A percentile compares a stretch with the other conserved stretches of the same genome.
Conservation (phyloP, 192 early-diverging fungal species). For the Backusella parvicylindrica region DNA sequence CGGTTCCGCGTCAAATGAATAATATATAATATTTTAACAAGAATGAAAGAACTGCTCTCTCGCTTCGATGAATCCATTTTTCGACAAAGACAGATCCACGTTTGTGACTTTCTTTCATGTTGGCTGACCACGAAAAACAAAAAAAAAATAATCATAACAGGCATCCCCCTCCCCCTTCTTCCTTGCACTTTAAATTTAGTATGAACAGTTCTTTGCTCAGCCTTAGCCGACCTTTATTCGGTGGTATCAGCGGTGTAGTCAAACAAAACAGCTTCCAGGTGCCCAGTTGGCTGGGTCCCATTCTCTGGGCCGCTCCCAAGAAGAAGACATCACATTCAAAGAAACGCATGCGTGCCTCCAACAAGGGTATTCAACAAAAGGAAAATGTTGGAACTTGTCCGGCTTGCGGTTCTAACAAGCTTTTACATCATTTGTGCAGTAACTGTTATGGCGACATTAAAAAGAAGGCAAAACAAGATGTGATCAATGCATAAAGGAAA, state of each 20-base stretch:
- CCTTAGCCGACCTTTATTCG: neutral
- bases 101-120: neutral
- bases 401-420: constrained; percentile 69
- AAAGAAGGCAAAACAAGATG: constrained; percentile 17
- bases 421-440: constrained; percentile 75
- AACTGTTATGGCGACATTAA: constrained; percentile 73
- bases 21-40: too few species aligned
- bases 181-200: neutral
- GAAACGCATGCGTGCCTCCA: constrained; percentile 81
- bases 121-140: neutral
- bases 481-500: constrained; percentile 8
- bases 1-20: too few species aligned
- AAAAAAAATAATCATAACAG: neutral
- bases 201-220: neutral
- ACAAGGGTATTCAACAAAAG: constrained; percentile 70
- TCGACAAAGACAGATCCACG: too few species aligned
- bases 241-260: neutral
- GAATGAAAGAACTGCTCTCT: neutral
- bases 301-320: constrained; percentile 87
- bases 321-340: constrained; percentile 90
- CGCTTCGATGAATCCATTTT: neutral
- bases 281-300: constrained; percentile 51
- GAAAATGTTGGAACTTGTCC: constrained; percentile 71
- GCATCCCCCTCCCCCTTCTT: neutral
- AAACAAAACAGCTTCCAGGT: constrained; percentile 18